Percentiles rank a stretch among this genome's conserved stretches.
These are phyloP conservation scores for Knoxia roxburghii DNA, from an alignment of 257 asterid species.

Conservation along the genomic window DNA sequence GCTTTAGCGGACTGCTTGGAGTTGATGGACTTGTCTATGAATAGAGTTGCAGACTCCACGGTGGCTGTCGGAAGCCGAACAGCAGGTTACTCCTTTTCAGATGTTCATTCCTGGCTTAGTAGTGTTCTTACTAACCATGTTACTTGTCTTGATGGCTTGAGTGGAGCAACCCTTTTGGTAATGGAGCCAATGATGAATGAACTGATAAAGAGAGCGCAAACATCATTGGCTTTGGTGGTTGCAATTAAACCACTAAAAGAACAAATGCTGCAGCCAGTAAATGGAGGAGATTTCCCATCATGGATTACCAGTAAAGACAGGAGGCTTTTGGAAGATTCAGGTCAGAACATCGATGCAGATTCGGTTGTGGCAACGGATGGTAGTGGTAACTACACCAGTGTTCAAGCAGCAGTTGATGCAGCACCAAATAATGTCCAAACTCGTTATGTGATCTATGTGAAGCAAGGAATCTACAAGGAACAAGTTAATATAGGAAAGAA, in stretches of 20 bases:
- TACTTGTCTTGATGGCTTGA: slow-evolving; percentile 24
- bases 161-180: neutral
- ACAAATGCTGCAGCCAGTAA: neutral
- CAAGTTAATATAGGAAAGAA: slow-evolving; percentile 22
- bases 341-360: slow-evolving; percentile 13
- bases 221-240: slow-evolving; percentile 25
- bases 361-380: slow-evolving; percentile 38
- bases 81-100: slow-evolving; percentile 5
- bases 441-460: slow-evolving; percentile 28
- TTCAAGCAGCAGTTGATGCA: slow-evolving; percentile 20
- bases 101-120: slow-evolving; percentile 26
- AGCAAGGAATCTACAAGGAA: slow-evolving; percentile 26
- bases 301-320: slow-evolving; percentile 19
- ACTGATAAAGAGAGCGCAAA: slow-evolving; percentile 19
- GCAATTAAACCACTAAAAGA: slow-evolving; percentile 11
- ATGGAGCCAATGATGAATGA: slow-evolving; percentile 22
- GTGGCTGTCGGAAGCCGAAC: slow-evolving; percentile 9
- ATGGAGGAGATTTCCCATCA: slow-evolving; percentile 19
- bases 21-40: slow-evolving; percentile 28
- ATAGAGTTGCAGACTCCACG: slow-evolving; percentile 24
- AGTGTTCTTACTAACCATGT: slow-evolving; percentile 23
- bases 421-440: slow-evolving; percentile 25
- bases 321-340: slow-evolving; percentile 20
- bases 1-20: slow-evolving; percentile 27
- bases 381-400: slow-evolving; percentile 23